Percentiles rank a stretch among this genome's conserved stretches.
Evolutionary conservation across 768 basidiomycete genomes (phyloP).

Genomic region (Coprinopsis sp.): DNA sequence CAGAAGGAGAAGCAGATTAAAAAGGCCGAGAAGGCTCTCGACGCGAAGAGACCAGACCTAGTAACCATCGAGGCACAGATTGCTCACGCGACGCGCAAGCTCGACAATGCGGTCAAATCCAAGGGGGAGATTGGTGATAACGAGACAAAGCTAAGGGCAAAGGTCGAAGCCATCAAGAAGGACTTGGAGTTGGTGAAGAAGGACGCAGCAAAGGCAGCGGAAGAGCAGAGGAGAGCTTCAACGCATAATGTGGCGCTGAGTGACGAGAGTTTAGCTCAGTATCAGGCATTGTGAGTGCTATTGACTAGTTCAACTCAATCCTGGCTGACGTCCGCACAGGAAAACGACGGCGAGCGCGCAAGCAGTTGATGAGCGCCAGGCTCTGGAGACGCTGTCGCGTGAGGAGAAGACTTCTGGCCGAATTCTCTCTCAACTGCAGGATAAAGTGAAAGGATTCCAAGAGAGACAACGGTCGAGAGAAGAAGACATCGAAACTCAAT

Average conservation of each 20-base stretch:
- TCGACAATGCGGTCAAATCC: slow-evolving; percentile 61
- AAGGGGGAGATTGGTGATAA: slow-evolving; percentile 60
- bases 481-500: slow-evolving; percentile 49
- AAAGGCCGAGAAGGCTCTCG: slow-evolving; percentile 84
- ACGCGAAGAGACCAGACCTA: slow-evolving; percentile 85
- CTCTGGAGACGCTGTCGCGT: slow-evolving; percentile 72
- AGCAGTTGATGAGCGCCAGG: slow-evolving; percentile 84
- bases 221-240: slow-evolving; percentile 69
- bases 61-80: slow-evolving; percentile 85
- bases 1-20: slow-evolving; percentile 87
- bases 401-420: slow-evolving; percentile 76
- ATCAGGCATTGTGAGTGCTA: slow-evolving; percentile 66
- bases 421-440: slow-evolving; percentile 57
- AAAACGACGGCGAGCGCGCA: slow-evolving; percentile 75
- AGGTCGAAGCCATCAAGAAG: slow-evolving; percentile 50
- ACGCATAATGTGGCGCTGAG: slow-evolving; percentile 74
- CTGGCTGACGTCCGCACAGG: slow-evolving; percentile 32
- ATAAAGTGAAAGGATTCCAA: slow-evolving; percentile 63
- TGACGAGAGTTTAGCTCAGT: slow-evolving; percentile 83
- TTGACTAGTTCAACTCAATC: neutral
- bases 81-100: slow-evolving; percentile 75
- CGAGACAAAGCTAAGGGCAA: slow-evolving; percentile 38
- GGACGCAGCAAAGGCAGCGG: slow-evolving; percentile 75
- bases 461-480: slow-evolving; percentile 51
- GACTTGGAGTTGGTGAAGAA: slow-evolving; percentile 65